Percentiles rank a stretch among this genome's conserved stretches.
Evolutionary conservation across 164 flowering plant species (phyloP).

Genomic region (Chimonanthus salicifolius): DNA sequence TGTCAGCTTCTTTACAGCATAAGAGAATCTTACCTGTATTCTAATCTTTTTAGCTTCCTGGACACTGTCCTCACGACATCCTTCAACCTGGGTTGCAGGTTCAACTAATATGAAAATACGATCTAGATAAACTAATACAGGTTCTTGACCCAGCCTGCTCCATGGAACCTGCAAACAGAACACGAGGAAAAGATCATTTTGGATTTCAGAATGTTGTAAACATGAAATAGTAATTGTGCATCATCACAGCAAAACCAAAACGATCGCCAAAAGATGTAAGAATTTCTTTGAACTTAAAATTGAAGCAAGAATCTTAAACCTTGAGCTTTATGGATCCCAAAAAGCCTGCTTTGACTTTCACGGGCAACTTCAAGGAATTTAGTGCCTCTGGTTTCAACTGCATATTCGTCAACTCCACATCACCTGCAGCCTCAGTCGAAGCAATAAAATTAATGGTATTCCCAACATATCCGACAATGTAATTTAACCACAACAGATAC

Average conservation of each 20-base stretch:
- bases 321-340: conserved; percentile 96
- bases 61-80: conserved; percentile 71
- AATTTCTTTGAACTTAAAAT: not conserved
- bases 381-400: conserved; percentile 99
- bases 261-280: not conserved
- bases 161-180: conserved; percentile 76
- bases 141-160: conserved; percentile 99
- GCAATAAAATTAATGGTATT: not conserved
- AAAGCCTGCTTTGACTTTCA: conserved; percentile 97
- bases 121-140: conserved; percentile 84
- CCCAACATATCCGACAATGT: not conserved
- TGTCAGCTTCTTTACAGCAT: not conserved
- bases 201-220: not conserved
- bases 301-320: conserved; percentile 39
- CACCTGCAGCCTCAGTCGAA: conserved; percentile 46
- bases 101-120: conserved; percentile 85
- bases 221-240: not conserved
- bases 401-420: conserved; percentile 95
- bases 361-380: conserved; percentile 91
- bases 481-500: not conserved
- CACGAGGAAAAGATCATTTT: not conserved
- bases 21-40: conserved; percentile 45
- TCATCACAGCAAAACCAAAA: not conserved
- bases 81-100: conserved; percentile 84
- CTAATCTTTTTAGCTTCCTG: conserved; percentile 82